Base-by-base conservation (phyloP, 495 filamentous ascomycete species). In the Aspergillus wentii region DNA sequence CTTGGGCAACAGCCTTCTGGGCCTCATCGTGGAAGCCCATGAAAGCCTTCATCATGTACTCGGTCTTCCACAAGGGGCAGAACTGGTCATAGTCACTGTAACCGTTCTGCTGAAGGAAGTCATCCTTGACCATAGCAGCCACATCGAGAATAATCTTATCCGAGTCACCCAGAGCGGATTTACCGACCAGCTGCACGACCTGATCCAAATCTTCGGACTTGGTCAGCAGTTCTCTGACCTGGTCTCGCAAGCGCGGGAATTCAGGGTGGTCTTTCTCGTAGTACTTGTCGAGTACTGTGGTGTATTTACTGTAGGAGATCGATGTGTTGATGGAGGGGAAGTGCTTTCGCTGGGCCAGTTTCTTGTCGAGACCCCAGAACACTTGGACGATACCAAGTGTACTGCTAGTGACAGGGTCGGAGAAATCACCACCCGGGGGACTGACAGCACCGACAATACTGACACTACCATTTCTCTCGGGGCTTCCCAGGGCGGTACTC, bases 31-130 rank as follows among this genome's bases (percentile, higher is more conserved):
- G 87, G 75, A 88, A 99, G 35, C 81, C 85, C 79, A 97, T 88
- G 79, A 99, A 95, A 31, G 82, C 80, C 75, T 92, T 95, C 92
- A 99, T 99, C 92, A 99, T 96, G 78, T 94, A 99, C 56, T 91
- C 82, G 3, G 92, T 99, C 79, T 99, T 99, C 91, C 91, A 99
- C 56, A 99, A 73, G 22, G 92, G 92, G 59, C 92, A 99, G 78
- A 92, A 97, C 69, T 95, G 88, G 61, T 99, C 94, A 61, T 97
- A 96, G 60, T 95, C 86, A 59, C 85, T 91, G 75, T 99, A 99
- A 23, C 92, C 92, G 68, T 99, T 99, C 61, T 99, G 92, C 68
- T 99, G 92, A 43, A 99, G 61, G 74, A 99, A 99, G 62, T 99
- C 92, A 49, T 99, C 92, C 78, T 99, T 99, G 56, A 99, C 68